Percentiles rank a stretch among this genome's conserved stretches.
Conservation (phyloP, 2,329 filamentous ascomycete species). For the Aspergillus novofumigatus region DNA sequence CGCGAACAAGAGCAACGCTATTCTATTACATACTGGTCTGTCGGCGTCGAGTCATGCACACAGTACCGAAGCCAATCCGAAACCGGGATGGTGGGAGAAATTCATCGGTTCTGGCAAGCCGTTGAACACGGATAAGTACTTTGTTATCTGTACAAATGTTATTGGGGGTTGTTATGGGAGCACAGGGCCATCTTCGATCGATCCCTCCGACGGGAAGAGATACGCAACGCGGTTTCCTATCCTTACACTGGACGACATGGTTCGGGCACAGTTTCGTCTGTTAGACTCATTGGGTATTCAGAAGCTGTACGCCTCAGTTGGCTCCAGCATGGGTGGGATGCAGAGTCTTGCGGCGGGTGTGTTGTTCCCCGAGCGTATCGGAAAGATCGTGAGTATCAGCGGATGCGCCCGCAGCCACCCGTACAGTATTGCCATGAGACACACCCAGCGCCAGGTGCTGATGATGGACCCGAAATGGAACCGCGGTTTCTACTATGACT, state of each 20-base stretch:
- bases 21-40: conserved; percentile 87
- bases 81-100: conserved; percentile 97
- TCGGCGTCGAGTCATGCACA: conserved; percentile 97
- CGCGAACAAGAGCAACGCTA: conserved; percentile 73
- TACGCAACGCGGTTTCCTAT: conserved; percentile 97
- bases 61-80: conserved; percentile 79
- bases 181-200: conserved; percentile 82
- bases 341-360: conserved; percentile 85
- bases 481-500: conserved; percentile 86
- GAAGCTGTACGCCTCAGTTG: conserved; percentile 85
- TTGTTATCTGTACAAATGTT: conserved; percentile 94
- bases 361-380: conserved; percentile 76
- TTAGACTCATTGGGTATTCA: conserved; percentile 73
- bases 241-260: conserved; percentile 95
- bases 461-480: conserved; percentile 99
- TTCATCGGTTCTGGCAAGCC: conserved; percentile 88
- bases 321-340: conserved; percentile 98
- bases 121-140: conserved; percentile 86
- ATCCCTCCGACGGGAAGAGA: conserved; percentile 79
- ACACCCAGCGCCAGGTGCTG: conserved; percentile 92
- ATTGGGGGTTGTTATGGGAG: conserved; percentile 94
- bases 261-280: conserved; percentile 86
- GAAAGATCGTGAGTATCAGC: conserved; percentile 80
- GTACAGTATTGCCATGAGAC: conserved; percentile 97
- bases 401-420: conserved; percentile 93